phyloP scores from a whole-genome alignment of 2,329 filamentous ascomycete genomes.

The Colletotrichum cordylinicola region DNA sequence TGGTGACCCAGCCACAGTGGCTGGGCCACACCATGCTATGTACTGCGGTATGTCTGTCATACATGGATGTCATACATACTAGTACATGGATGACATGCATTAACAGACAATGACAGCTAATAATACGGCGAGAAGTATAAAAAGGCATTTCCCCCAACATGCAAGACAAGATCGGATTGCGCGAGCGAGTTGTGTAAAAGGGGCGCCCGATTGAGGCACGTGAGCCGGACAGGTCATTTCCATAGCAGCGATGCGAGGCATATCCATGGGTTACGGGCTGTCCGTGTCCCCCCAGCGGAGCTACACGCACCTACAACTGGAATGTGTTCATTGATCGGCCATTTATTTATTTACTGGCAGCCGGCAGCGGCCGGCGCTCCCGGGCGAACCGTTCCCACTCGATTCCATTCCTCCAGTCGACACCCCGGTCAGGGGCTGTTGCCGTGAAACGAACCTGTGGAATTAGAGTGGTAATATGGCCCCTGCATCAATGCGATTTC shows the following conservation, averaged over 20 bases:
- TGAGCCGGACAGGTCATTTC: not conserved
- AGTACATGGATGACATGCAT: not conserved
- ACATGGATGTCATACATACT: not conserved
- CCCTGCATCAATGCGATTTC: slow-evolving; percentile 20
- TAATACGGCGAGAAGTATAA: not conserved
- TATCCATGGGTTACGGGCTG: not conserved
- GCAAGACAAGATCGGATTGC: not conserved
- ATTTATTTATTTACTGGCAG: not conserved
- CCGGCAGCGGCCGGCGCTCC: not conserved
- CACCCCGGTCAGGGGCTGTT: slow-evolving; percentile 4
- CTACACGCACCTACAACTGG: not conserved
- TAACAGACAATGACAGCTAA: not conserved
- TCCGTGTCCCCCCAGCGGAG: not conserved
- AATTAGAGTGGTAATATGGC: not conserved
- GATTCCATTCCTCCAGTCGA: not conserved
- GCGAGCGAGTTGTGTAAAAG: not conserved
- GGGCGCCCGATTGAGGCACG: not conserved
- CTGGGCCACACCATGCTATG: not conserved
- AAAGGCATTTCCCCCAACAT: not conserved
- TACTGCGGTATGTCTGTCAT: not conserved
- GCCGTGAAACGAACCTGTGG: not conserved
- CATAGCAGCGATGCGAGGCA: not conserved
- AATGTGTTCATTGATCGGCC: not conserved
- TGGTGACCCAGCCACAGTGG: not conserved
- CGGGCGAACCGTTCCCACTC: not conserved